These are phyloP conservation scores for Coemansia sp. DNA, from an alignment of 192 early-diverging fungal species.

Conservation along the genomic window DNA sequence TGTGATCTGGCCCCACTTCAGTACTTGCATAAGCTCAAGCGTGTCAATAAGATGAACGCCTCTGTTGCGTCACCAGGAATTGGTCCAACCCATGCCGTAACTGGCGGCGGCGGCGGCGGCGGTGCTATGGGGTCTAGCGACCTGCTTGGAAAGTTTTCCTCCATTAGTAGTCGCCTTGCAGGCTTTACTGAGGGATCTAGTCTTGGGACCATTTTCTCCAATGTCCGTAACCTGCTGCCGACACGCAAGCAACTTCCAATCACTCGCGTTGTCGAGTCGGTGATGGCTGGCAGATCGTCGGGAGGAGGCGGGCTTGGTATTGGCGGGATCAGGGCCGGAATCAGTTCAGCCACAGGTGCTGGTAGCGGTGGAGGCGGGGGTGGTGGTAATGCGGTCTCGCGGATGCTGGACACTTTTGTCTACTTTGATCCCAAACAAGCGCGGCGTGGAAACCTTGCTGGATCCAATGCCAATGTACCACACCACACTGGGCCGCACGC, in stretches of 20 bases:
- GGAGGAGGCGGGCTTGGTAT: conserved; percentile 24
- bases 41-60: conserved; percentile 42
- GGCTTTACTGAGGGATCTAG: conserved; percentile 72
- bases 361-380: conserved; percentile 8
- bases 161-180: conserved; percentile 69
- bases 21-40: conserved; percentile 75
- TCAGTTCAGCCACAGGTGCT: conserved; percentile 13
- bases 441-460: conserved; percentile 58
- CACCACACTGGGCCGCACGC: conserved; percentile 16
- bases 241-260: conserved; percentile 85
- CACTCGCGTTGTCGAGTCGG: conserved; percentile 79
- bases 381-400: conserved; percentile 14
- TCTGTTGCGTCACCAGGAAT: conserved; percentile 27
- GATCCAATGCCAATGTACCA: conserved; percentile 23
- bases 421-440: conserved; percentile 85
- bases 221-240: conserved; percentile 94
- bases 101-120: conserved; percentile 6
- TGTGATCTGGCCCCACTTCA: conserved; percentile 72
- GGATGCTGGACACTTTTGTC: conserved; percentile 76
- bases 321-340: conserved; percentile 24
- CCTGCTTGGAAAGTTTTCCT: conserved; percentile 63
- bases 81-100: conserved; percentile 1
- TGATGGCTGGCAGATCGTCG: conserved; percentile 69
- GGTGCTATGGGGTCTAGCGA: conserved; percentile 28
- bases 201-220: conserved; percentile 74